Evolutionary conservation across 306 rosid species (phyloP), one percentile per base, ranked within the genome.

Genomic region (Biancaea sappan): DNA sequence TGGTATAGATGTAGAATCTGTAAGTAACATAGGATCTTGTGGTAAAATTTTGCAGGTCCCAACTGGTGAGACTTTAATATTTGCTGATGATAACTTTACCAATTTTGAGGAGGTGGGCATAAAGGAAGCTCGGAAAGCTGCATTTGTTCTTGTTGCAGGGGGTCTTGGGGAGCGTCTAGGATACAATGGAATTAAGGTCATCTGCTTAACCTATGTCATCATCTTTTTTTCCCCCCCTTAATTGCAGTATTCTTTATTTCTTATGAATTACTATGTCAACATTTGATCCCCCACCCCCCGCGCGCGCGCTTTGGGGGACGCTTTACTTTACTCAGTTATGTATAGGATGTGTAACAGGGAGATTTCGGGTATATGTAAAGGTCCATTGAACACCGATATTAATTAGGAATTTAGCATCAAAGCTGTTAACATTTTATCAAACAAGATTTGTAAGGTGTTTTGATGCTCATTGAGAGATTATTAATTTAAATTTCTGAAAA

Each of bases 141-240:
- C 90, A 48, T 94, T 94, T 87, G 96, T 94, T 78, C 97, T 94
- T 68, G 99, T 94, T 75, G 99, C 99, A 24, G 97, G 99, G 35
- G 99, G 97, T 58, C 99, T 94, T 68, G 99, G 99, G 53, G 99
- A 94, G 81, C 99, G 97, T 69, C 77, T 94, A 44, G 99, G 99
- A 68, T 94, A 92, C 84, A 94, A 87, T 38, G 99, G 97, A 75
- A 90, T 94, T 75, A 94, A 94, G 93, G 98, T 91, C 58, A 38
- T 3, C 48, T 38, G 37, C 21, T 40, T 26, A 3, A 15, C 1
- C 34, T 31, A 47, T 53, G 57, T 21, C 22, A 50, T 54, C 14
- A 1, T n/a, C 8, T 5, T 41, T 56, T n/a, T n/a, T n/a, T n/a
- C n/a, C n/a, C n/a, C n/a, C n/a, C n/a, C n/a, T n/a, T 4, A 51